Base-by-base conservation (phyloP, 768 basidiomycete species). In the Termitomyces sp. region DNA sequence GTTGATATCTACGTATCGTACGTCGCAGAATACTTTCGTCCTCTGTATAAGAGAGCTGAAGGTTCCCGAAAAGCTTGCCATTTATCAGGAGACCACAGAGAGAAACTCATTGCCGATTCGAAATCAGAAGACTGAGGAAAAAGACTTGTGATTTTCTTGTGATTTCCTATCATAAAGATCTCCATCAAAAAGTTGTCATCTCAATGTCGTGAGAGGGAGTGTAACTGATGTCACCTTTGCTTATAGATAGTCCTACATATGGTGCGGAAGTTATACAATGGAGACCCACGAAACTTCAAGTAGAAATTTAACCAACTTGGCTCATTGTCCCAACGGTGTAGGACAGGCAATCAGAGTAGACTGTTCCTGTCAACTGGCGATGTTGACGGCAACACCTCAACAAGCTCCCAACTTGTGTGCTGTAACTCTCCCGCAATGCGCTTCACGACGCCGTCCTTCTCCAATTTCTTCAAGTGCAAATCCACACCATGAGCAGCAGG, bases 401-500 rank as follows among this genome's bases (percentile, higher is more conserved):
- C 34, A 52, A 70, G 43, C 60, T 63, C 72, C 87, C 87, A 88
- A 41, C 61, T 66, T 5, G 73, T 69, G 28, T 82, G 72, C 49
- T 73, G 74, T 8, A 74, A 78, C 55, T 83, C 80, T 2, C 84
- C 87, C 30, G 73, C 76, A 10, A 80, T 54, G 22, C 64, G 68
- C 56, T 65, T 70, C 5, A 89, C 87, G 43, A 72, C 69, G 1
- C 81, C 82, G 45, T 95, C 93, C 1, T 64, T 70, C 62, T 82
- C 75, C 51, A 94, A 69, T 68, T 96, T 96, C 54, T 70, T 69
- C 62, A 95, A 70, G 66, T 95, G 93, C 55, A 90, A 67, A 45
- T 81, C 70, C 2, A 93, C 77, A 19, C 84, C 79, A 47, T 75
- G 72, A n/a, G 85, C 79, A 6, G 93, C 93, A 15, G 88, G 78